phyloP scores from a whole-genome alignment of 768 basidiomycete genomes.

The Pleurotus cornucopiae region DNA sequence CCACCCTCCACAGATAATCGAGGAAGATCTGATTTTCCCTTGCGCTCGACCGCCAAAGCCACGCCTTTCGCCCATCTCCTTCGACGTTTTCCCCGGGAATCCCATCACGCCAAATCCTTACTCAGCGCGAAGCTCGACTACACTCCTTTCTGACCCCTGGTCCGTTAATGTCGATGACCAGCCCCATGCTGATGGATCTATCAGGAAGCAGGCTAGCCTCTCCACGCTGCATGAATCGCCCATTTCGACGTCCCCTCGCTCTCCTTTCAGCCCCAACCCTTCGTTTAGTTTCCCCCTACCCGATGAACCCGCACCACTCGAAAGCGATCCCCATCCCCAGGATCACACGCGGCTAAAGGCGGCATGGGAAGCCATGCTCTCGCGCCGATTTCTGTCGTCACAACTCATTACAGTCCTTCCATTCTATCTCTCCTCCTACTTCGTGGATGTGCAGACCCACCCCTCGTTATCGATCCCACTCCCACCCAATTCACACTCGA shows the following conservation, averaged over 20 bases:
- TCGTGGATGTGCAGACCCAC: conserved; percentile 47
- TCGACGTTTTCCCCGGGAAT: conserved; percentile 9
- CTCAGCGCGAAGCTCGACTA: conserved; percentile 18
- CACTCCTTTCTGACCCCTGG: conserved; percentile 20
- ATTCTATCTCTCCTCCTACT: conserved; percentile 57
- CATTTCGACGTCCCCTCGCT: conserved; percentile 12
- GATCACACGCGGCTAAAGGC: conserved; percentile 59
- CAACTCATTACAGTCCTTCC: conserved; percentile 57
- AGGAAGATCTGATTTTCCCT: conserved; percentile 74
- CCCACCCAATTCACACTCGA: conserved; percentile 44
- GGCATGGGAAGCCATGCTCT: conserved; percentile 69
- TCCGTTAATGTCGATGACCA: conserved; percentile 10
- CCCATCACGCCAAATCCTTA: conserved; percentile 9
- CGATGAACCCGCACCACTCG: conserved; percentile 11
- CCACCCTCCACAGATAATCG: conserved; percentile 49
- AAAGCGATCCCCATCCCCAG: conserved; percentile 35
- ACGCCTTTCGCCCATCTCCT: conserved; percentile 12
- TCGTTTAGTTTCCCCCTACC: conserved; percentile 2
- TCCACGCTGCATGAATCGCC: conserved; percentile 20
- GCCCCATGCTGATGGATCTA: conserved; percentile 14
- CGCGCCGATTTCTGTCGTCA: conserved; percentile 49
- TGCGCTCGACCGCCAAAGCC: conserved; percentile 26
- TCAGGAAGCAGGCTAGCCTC: conserved; percentile 19
- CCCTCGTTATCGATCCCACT: conserved; percentile 46
- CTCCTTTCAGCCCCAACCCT: conserved; percentile 13